Evolutionary conservation across 805 yeast genomes (phyloP).

Genomic region (Saturnispora silvae): DNA sequence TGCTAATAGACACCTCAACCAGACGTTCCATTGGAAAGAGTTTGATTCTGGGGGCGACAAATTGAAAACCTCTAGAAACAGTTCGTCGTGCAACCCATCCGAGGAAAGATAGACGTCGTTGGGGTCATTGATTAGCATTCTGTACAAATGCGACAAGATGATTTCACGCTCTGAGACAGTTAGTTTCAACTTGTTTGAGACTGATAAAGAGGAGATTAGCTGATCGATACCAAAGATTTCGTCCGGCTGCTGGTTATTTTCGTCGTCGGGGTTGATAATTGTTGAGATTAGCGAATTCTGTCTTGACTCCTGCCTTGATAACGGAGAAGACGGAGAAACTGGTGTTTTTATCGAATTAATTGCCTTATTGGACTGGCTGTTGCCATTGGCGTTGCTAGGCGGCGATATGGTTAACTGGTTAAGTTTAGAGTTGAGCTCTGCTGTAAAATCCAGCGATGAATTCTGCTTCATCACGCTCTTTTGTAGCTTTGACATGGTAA

Average conservation of each 20-base stretch:
- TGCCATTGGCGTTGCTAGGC: too few species aligned
- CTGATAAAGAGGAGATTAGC: conserved; percentile 26
- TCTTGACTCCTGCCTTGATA: conserved; percentile 19
- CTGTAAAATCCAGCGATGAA: conserved; percentile 1
- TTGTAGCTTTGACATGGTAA: conserved; percentile 12
- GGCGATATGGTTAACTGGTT: conserved; percentile 4
- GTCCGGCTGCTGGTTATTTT: too few species aligned
- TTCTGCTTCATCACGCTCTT: conserved; percentile 6
- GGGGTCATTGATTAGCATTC: conserved; percentile 29
- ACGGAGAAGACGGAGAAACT: conserved; percentile 8
- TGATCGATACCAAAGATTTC: conserved; percentile 30
- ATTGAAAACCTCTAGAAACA: conserved; percentile 6
- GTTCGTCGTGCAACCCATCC: conserved; percentile 10
- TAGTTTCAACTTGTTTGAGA: conserved; percentile 29
- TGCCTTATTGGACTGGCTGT: neutral
- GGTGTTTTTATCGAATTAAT: neutral
- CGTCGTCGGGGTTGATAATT: conserved; percentile 14
- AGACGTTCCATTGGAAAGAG: conserved; percentile 29
- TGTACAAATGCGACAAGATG: conserved; percentile 40
- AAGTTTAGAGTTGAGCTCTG: conserved; percentile 5
- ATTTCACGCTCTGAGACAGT: conserved; percentile 38
- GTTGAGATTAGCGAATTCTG: conserved; percentile 20
- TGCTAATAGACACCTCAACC: conserved; percentile 31
- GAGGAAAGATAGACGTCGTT: conserved; percentile 23
- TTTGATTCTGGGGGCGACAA: conserved; percentile 24